Evolutionary conservation across 345 rosid species (phyloP).

Genomic region (Passiflora organensis): DNA sequence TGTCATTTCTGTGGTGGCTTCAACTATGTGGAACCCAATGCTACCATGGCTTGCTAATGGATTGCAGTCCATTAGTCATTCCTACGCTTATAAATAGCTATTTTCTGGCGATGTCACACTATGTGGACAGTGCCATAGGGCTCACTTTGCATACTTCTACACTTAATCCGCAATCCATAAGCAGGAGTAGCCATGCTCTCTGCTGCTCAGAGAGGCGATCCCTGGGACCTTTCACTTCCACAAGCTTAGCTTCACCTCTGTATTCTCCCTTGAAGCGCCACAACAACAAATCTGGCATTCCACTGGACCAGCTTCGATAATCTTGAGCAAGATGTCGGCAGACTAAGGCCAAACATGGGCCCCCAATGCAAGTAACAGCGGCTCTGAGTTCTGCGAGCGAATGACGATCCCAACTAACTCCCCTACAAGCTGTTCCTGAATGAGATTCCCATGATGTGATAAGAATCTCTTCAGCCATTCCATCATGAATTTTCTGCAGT

Average conservation of each 20-base stretch:
- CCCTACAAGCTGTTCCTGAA: slow-evolving; percentile 65
- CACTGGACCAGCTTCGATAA: slow-evolving; percentile 85
- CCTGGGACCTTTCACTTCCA: slow-evolving; percentile 81
- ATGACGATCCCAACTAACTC: slow-evolving; percentile 74
- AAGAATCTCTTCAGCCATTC: slow-evolving; percentile 81
- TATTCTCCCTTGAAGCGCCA: slow-evolving; percentile 81
- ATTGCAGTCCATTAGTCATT: too few species aligned
- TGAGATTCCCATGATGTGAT: slow-evolving; percentile 70
- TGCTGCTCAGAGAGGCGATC: slow-evolving; percentile 93
- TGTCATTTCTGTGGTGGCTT: too few species aligned
- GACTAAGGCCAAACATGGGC: slow-evolving; percentile 65
- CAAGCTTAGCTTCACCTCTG: slow-evolving; percentile 92
- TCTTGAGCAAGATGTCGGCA: slow-evolving; percentile 75
- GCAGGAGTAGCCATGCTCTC: slow-evolving; percentile 73
- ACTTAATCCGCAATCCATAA: slow-evolving; percentile 77
- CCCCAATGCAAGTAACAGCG: slow-evolving; percentile 73
- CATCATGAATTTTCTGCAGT: slow-evolving; percentile 52
- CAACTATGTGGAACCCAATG: too few species aligned
- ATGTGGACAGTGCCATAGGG: slow-evolving; percentile 17
- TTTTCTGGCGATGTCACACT: too few species aligned
- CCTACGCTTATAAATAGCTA: too few species aligned
- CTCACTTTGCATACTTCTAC: slow-evolving; percentile 79
- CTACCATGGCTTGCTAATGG: too few species aligned
- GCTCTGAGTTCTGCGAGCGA: slow-evolving; percentile 71
- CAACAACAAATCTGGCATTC: slow-evolving; percentile 86